Evolutionary conservation across 1,284 basidiomycete genomes (phyloP), one percentile per base, ranked within the genome.

Genomic region (Neolentinus lepideus): DNA sequence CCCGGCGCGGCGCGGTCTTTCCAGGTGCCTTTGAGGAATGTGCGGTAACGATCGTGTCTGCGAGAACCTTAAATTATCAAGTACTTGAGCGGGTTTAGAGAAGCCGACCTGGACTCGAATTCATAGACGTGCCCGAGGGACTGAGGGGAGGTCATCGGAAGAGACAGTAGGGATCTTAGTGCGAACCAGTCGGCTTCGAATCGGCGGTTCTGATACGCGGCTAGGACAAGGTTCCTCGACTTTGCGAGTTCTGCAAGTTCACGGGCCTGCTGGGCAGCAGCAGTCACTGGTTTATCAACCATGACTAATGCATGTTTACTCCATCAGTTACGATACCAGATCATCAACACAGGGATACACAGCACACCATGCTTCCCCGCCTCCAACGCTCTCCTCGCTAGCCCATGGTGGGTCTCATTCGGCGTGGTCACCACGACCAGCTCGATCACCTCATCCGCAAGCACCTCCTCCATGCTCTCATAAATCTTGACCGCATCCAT

Each of bases 31-130:
- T 85, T 87, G 21, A 86, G 70, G 0, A 71, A 74, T 11, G 78
- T 76, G 45, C 89, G 83, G 72, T 82, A 92, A 51, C 91, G 84
- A 70, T 94, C 91, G 64, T 84, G 90, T 61, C 86, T 89, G 11
- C 27, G 58, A 14, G 56, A 10, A 56, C 29, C 53, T 22, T 8
- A 24, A 6, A 4, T 25, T 22, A 14, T 50, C 10, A 9, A 21
- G 6, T 6, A 50, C 24, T 12, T 50, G 3, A 50, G 11, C 14
- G 14, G 6, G 24, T 6, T 6, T 29, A 19, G 14, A 12, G 14
- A 9, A 4, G 4, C 47, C 6, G 11, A 50, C 47, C 47, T 12
- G 27, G 47, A 50, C 24, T 50, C 47, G 24, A 11, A 50, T 16
- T 50, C 47, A 4, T 24, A 50, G 11, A 29, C 14, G 47, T 50